Evolutionary conservation across 2,329 filamentous ascomycete genomes (phyloP).

Genomic region (Diaporthe velutina): DNA sequence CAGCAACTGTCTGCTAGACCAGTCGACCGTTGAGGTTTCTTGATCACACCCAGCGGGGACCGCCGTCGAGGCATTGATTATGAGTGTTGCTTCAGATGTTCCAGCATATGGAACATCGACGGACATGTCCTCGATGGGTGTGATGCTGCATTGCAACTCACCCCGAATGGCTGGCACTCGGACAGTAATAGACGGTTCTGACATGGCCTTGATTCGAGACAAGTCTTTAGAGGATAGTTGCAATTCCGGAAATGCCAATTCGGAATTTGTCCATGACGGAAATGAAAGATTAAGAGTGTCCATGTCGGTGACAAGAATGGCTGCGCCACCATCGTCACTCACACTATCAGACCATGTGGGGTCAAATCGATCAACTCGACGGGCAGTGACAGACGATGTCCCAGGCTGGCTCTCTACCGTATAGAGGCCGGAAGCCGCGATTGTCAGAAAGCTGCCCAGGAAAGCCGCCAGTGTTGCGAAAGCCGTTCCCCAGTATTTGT

Average conservation of each 20-base stretch:
- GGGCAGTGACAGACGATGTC: background rate
- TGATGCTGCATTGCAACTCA: background rate
- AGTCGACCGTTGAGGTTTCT: background rate
- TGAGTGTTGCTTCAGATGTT: background rate
- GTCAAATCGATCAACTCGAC: background rate
- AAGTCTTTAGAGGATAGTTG: background rate
- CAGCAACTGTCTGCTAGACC: background rate
- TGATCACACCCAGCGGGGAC: background rate
- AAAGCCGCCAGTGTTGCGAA: background rate
- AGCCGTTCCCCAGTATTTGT: background rate
- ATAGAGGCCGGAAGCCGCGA: background rate
- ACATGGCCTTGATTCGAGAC: background rate
- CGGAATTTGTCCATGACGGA: background rate
- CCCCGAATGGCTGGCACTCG: background rate
- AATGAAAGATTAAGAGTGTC: background rate
- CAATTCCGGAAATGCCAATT: background rate
- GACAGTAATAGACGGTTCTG: background rate
- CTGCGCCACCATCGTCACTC: background rate
- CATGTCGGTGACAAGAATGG: background rate
- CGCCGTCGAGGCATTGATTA: background rate
- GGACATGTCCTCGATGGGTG: background rate
- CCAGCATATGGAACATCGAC: background rate
- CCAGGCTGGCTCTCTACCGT: background rate
- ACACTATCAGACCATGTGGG: background rate
- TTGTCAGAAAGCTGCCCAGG: slow-evolving; percentile 1